phyloP scores from a whole-genome alignment of 192 early-diverging fungal species.

The Coemansia sp. region DNA sequence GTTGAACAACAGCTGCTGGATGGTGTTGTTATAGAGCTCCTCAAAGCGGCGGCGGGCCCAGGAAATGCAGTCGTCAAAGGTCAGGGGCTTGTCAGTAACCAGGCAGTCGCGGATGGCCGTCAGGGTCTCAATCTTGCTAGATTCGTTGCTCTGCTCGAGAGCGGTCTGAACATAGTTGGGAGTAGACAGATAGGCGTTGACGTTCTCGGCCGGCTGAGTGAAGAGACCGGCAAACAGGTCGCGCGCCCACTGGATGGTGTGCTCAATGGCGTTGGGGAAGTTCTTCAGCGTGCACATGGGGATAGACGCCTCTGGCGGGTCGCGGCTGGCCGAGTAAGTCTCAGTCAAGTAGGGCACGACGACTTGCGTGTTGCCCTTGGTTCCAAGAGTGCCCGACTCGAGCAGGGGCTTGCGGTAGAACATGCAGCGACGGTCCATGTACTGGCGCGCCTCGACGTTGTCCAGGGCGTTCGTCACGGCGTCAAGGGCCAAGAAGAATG shows the following conservation, averaged over 20 bases:
- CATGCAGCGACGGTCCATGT: conserved; percentile 97
- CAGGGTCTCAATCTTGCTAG: conserved; percentile 79
- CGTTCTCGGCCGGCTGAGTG: conserved; percentile 89
- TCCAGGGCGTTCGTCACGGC: conserved; percentile 98
- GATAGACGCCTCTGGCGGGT: conserved; percentile 96
- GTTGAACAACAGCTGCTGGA: conserved; percentile 94
- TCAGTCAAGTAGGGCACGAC: conserved; percentile 95
- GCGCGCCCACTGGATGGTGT: conserved; percentile 95
- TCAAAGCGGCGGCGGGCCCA: conserved; percentile 96
- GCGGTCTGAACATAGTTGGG: conserved; percentile 79
- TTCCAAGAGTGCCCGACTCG: conserved; percentile 98
- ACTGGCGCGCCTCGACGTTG: conserved; percentile 96
- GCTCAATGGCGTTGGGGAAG: conserved; percentile 88
- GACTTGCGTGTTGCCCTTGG: conserved; percentile 99
- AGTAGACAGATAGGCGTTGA: conserved; percentile 90
- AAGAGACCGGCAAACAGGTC: conserved; percentile 97
- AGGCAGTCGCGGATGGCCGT: conserved; percentile 75
- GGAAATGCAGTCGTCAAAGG: conserved; percentile 89
- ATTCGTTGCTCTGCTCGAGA: conserved; percentile 70
- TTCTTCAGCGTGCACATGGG: conserved; percentile 90
- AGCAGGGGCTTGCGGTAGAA: conserved; percentile 94
- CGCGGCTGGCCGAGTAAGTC: conserved; percentile 97
- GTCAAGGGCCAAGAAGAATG: conserved; percentile 86
- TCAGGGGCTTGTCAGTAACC: conserved; percentile 78
- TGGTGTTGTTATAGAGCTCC: conserved; percentile 89